Evolutionary conservation across 2,329 filamentous ascomycete genomes (phyloP).

Genomic region (Fusarium algeriense): DNA sequence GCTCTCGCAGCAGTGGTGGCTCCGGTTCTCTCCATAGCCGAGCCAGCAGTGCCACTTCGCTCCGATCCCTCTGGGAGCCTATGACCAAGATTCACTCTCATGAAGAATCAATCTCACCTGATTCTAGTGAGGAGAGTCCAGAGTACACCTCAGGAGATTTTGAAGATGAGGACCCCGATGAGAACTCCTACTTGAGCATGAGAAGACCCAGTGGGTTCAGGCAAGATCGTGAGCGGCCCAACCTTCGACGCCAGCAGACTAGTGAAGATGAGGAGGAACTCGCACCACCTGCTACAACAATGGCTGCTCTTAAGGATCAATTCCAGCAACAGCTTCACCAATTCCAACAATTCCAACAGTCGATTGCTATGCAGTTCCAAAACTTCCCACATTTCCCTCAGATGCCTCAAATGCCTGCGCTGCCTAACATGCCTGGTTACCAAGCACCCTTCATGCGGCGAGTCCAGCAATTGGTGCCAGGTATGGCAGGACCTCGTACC

Average conservation of each 20-base stretch:
- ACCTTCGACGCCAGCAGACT: conserved; percentile 56
- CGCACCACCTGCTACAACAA: conserved; percentile 69
- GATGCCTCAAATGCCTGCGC: conserved; percentile 67
- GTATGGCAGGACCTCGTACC: conserved; percentile 66
- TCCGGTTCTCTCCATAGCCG: conserved; percentile 69
- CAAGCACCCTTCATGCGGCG: conserved; percentile 79
- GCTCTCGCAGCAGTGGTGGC: conserved; percentile 77
- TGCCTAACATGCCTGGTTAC: conserved; percentile 76
- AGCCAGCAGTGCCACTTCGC: conserved; percentile 74
- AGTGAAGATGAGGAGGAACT: conserved; percentile 50
- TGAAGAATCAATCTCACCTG: conserved; percentile 55
- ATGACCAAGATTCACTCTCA: conserved; percentile 53
- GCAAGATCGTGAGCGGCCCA: conserved; percentile 51
- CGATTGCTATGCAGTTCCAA: conserved; percentile 74
- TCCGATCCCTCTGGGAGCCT: conserved; percentile 75
- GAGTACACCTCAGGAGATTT: conserved; percentile 62
- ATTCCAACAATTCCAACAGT: conserved; percentile 70
- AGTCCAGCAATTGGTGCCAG: conserved; percentile 79
- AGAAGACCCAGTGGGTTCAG: conserved; percentile 48
- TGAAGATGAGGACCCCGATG: conserved; percentile 57
- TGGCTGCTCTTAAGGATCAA: conserved; percentile 79
- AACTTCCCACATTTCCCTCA: conserved; percentile 68
- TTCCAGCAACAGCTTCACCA: conserved; percentile 80
- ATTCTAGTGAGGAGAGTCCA: conserved; percentile 57
- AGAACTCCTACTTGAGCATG: conserved; percentile 54